These are phyloP conservation scores for Zasmidium angulare DNA, from an alignment of 2,329 filamentous ascomycete species.

Conservation along the genomic window DNA sequence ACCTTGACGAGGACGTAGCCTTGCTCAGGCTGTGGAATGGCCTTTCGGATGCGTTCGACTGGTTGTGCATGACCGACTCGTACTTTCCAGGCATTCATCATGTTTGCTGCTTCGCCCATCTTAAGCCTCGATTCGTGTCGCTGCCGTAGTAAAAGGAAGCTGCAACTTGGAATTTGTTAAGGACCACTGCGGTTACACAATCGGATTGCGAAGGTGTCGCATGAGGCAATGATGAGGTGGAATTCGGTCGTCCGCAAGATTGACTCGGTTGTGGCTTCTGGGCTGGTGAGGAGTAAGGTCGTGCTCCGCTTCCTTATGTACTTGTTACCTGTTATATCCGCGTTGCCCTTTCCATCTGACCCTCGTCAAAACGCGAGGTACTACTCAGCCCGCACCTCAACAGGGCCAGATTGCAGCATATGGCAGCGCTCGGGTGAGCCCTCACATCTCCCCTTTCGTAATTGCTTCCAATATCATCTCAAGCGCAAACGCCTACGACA, in stretches of 20 bases:
- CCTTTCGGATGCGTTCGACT: conserved; percentile 23
- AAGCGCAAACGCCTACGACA: too few species aligned
- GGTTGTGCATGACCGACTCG: neutral
- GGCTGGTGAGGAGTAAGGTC: neutral
- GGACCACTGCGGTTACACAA: too few species aligned
- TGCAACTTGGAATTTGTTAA: too few species aligned
- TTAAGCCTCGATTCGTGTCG: neutral
- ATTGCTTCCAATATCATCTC: too few species aligned
- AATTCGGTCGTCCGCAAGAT: neutral
- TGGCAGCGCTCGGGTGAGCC: neutral
- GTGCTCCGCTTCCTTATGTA: too few species aligned
- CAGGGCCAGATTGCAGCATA: too few species aligned
- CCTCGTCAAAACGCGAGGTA: too few species aligned
- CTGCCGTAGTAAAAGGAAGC: neutral
- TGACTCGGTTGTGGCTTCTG: neutral
- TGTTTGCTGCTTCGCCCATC: neutral
- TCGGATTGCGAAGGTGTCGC: neutral
- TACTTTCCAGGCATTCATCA: conserved; percentile 2
- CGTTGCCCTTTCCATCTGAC: too few species aligned
- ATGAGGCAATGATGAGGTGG: neutral
- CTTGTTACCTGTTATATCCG: too few species aligned
- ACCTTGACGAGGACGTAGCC: conserved; percentile 36
- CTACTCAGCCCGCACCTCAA: too few species aligned
- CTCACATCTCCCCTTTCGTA: neutral
- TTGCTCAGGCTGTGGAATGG: conserved; percentile 26